These are phyloP conservation scores for Prillingera fragicola DNA, from an alignment of 1,284 basidiomycete genomes.

Conservation along the genomic window DNA sequence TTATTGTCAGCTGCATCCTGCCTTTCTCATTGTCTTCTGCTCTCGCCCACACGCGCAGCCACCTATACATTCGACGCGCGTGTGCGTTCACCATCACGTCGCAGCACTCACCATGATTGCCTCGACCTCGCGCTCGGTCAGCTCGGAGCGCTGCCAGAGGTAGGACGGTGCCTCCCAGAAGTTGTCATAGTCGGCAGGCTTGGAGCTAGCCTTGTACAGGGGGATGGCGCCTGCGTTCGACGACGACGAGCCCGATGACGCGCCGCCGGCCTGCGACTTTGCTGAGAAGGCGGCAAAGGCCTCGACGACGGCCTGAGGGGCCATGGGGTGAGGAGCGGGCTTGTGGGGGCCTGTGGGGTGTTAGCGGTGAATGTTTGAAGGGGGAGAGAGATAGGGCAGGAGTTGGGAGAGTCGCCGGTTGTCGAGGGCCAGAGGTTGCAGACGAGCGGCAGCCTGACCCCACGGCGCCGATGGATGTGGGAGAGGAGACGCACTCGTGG, in stretches of 20 bases:
- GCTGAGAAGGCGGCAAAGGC: constrained; percentile 58
- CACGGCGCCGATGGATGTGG: background rate
- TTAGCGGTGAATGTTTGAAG: constrained; percentile 1
- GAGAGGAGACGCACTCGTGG: constrained; percentile 48
- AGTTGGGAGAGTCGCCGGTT: constrained; percentile 8
- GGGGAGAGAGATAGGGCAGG: background rate
- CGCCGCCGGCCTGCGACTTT: constrained; percentile 41
- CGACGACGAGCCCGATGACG: constrained; percentile 24
- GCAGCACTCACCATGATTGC: constrained; percentile 62
- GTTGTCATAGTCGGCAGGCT: constrained; percentile 54
- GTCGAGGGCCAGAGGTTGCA: constrained; percentile 1
- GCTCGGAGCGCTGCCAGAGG: constrained; percentile 60
- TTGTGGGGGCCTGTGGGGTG: constrained; percentile 53
- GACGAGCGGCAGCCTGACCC: background rate
- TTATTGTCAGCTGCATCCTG: background rate
- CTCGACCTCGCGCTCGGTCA: constrained; percentile 69
- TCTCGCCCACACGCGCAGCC: background rate
- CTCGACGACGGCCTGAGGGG: constrained; percentile 63
- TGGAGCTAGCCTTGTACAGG: constrained; percentile 24
- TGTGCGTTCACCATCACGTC: background rate
- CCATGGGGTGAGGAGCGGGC: constrained; percentile 68
- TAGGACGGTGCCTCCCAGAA: constrained; percentile 74
- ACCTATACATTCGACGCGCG: background rate
- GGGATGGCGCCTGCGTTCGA: constrained; percentile 8
- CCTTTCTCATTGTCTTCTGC: background rate